A percentile compares a stretch with the other conserved stretches of the same genome.
phyloP scores from a whole-genome alignment of 2,329 filamentous ascomycete genomes.

The Pestalotiopsis sp. region DNA sequence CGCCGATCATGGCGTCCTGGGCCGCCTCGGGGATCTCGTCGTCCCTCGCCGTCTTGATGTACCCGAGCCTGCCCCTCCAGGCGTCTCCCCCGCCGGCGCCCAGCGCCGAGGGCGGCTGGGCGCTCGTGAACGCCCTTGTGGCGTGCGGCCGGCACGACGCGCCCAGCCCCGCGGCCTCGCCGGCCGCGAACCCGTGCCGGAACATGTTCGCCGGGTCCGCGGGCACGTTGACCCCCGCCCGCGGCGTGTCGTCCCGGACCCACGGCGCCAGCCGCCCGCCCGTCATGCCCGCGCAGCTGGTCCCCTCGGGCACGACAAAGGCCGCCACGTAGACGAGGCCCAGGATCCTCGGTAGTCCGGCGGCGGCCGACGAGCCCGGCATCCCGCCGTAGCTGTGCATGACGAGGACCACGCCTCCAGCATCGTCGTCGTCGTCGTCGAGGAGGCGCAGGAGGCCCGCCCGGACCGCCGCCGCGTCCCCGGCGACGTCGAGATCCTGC shows the following conservation, averaged over 20 bases:
- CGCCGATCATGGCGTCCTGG: not conserved
- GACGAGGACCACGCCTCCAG: conserved; percentile 16
- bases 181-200: not conserved
- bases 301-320: not conserved
- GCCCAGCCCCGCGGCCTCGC: not conserved
- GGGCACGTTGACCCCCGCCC: not conserved
- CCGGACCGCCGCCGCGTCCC: conserved; percentile 15
- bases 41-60: not conserved
- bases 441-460: conserved; percentile 17
- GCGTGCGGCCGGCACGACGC: not conserved
- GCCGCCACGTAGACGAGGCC: not conserved
- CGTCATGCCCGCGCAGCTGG: not conserved
- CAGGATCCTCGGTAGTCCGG: not conserved
- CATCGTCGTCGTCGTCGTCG: not conserved
- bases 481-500: not conserved
- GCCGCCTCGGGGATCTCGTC: not conserved
- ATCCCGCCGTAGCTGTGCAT: conserved; percentile 25
- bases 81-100: not conserved
- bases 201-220: not conserved
- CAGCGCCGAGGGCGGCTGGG: not conserved
- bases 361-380: conserved; percentile 11
- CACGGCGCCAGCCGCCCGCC: not conserved
- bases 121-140: not conserved
- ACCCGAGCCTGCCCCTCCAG: not conserved
- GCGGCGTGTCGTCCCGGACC: not conserved